A percentile compares a stretch with the other conserved stretches of the same genome.
Conservation (phyloP, 139 green algal species). For the Ostreobium quekettii region DNA sequence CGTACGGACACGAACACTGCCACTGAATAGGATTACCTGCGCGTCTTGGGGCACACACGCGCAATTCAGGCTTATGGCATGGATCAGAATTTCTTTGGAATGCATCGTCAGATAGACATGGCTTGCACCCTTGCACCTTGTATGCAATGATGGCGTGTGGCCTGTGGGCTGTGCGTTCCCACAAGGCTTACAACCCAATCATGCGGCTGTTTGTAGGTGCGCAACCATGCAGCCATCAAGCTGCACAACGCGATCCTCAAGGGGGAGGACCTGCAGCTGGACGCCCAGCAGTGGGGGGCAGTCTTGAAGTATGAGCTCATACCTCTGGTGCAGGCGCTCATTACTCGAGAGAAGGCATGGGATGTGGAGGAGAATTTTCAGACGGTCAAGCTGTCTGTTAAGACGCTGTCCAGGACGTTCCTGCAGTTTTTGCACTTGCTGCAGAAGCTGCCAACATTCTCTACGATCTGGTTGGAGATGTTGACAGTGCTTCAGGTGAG, state of each 20-base stretch:
- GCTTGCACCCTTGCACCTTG: too few species aligned
- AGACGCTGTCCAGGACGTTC: constrained; percentile 57
- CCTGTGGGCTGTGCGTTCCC: too few species aligned
- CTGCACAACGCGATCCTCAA: neutral
- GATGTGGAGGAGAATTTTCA: constrained; percentile 22
- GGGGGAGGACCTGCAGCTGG: neutral
- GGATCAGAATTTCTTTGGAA: too few species aligned
- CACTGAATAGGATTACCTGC: too few species aligned
- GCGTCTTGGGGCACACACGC: too few species aligned
- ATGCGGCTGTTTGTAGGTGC: too few species aligned
- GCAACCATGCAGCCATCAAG: constrained; percentile 8
- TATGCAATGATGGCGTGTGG: too few species aligned
- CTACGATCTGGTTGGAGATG: constrained; percentile 38
- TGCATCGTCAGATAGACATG: too few species aligned
- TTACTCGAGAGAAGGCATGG: neutral
- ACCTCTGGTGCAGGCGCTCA: neutral
- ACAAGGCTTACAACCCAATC: too few species aligned
- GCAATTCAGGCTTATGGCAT: too few species aligned
- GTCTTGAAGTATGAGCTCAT: constrained; percentile 7
- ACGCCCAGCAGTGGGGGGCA: neutral
- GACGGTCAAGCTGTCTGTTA: constrained; percentile 44
- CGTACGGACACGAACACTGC: too few species aligned
- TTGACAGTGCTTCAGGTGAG: constrained; percentile 37
- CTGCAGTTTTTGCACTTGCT: constrained; percentile 43
- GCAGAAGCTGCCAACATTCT: constrained; percentile 33